These are phyloP conservation scores for Schizosaccharomyces lindneri DNA, from an alignment of 805 yeast species.

Conservation along the genomic window DNA sequence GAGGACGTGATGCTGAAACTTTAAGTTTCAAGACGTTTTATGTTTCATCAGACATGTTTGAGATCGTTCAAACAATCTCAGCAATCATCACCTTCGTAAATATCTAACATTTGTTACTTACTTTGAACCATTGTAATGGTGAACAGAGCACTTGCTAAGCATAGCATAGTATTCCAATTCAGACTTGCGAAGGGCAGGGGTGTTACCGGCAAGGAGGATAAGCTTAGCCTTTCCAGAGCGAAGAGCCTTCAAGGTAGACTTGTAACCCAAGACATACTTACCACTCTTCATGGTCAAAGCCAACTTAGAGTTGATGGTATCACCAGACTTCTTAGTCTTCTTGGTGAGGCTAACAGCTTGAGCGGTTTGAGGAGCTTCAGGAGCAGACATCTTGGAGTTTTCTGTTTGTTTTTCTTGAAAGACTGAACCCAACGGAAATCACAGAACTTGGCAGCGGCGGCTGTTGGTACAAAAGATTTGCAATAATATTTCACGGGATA, in stretches of 20 bases:
- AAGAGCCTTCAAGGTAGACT: conserved; percentile 91
- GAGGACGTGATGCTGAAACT: no score
- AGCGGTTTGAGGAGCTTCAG: neutral
- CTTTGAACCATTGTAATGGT: conserved; percentile 46
- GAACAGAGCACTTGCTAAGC: conserved; percentile 87
- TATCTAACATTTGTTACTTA: neutral
- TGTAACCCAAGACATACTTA: conserved; percentile 98
- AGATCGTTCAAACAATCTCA: neutral
- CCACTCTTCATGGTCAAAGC: conserved; percentile 97
- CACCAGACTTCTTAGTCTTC: conserved; percentile 62
- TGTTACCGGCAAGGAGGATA: conserved; percentile 93
- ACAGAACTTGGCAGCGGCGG: no score
- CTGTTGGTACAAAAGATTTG: no score
- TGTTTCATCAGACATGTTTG: neutral
- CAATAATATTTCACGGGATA: no score
- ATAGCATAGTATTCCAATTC: conserved; percentile 99
- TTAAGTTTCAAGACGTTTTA: no score
- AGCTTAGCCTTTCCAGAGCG: conserved; percentile 98
- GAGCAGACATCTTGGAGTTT: neutral
- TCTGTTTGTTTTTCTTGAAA: no score
- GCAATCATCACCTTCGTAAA: neutral
- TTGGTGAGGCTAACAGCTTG: neutral
- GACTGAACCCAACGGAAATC: no score
- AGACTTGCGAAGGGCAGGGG: conserved; percentile 98
- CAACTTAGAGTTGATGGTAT: conserved; percentile 92